Evolutionary conservation across 2,329 filamentous ascomycete genomes (phyloP).

Genomic region (Phaeosphaeriaceae sp.): DNA sequence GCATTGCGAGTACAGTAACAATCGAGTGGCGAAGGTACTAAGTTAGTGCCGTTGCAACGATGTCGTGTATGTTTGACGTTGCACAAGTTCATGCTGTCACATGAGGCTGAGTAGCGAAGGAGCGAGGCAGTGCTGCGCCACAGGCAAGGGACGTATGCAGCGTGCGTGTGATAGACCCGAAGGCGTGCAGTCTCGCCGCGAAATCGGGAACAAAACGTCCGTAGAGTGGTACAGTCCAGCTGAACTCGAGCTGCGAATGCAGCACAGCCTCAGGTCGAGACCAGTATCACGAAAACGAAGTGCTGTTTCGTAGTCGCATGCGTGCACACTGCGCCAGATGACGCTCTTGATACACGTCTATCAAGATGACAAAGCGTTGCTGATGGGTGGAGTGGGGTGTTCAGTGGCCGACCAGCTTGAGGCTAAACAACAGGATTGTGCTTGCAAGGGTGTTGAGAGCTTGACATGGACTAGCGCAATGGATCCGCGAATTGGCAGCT

Average conservation of each 20-base stretch:
- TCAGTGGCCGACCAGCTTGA: background rate
- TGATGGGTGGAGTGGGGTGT: background rate
- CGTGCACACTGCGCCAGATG: too few relatives aligned
- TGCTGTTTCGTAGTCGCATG: background rate
- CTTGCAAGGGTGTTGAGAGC: background rate
- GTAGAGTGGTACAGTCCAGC: background rate
- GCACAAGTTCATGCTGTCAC: background rate
- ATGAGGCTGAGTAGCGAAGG: background rate
- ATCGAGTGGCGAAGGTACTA: background rate
- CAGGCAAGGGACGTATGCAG: background rate
- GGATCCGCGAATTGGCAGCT: background rate
- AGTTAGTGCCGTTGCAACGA: background rate
- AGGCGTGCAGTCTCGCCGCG: background rate
- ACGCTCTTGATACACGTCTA: background rate
- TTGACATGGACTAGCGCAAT: background rate
- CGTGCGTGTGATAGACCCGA: background rate
- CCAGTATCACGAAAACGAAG: background rate
- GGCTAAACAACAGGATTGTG: background rate
- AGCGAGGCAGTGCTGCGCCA: background rate
- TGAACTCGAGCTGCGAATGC: background rate
- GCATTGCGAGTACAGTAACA: background rate
- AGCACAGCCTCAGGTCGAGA: background rate
- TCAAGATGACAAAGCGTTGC: background rate
- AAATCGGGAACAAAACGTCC: background rate
- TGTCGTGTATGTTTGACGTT: background rate